phyloP scores from a whole-genome alignment of 345 rosid species.

The Arabis alpina region DNA sequence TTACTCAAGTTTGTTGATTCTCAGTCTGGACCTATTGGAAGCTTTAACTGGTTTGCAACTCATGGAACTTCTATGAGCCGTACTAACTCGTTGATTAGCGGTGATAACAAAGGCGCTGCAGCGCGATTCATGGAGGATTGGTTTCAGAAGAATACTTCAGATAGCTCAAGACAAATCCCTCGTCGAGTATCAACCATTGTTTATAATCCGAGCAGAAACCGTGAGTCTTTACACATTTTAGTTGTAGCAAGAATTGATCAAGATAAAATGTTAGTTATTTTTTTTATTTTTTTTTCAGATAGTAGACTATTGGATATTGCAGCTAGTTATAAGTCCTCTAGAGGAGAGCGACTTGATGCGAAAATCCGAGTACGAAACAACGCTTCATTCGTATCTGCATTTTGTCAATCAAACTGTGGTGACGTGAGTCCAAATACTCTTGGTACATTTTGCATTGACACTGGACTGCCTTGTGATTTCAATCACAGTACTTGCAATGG shows the following conservation, averaged over 20 bases:
- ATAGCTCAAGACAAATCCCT: slow-evolving; percentile 47
- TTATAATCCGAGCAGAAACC: slow-evolving; percentile 47
- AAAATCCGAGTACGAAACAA: slow-evolving; percentile 72
- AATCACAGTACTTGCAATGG: slow-evolving; percentile 97
- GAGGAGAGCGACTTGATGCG: slow-evolving; percentile 56
- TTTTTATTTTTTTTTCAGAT: slow-evolving; percentile 35
- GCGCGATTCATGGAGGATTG: slow-evolving; percentile 99
- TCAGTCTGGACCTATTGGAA: slow-evolving; percentile 82
- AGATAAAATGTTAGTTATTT: background rate
- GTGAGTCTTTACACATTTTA: slow-evolving; percentile 45
- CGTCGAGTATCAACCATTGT: slow-evolving; percentile 63
- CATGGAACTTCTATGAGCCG: slow-evolving; percentile 99
- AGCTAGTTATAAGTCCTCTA: slow-evolving; percentile 50
- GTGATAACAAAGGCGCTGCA: slow-evolving; percentile 99
- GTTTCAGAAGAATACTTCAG: slow-evolving; percentile 68
- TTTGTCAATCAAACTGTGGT: slow-evolving; percentile 97
- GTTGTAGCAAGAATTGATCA: background rate
- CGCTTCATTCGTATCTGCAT: slow-evolving; percentile 86
- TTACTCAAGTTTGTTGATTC: slow-evolving; percentile 90
- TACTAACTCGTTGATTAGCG: slow-evolving; percentile 89
- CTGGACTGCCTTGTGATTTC: slow-evolving; percentile 96
- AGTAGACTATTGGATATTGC: slow-evolving; percentile 77
- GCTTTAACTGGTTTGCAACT: slow-evolving; percentile 99
- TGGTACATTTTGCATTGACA: slow-evolving; percentile 87
- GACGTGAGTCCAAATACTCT: slow-evolving; percentile 97